Conservation (phyloP, 2,329 filamentous ascomycete genomes). For the Chaetomium olivaceum region DNA sequence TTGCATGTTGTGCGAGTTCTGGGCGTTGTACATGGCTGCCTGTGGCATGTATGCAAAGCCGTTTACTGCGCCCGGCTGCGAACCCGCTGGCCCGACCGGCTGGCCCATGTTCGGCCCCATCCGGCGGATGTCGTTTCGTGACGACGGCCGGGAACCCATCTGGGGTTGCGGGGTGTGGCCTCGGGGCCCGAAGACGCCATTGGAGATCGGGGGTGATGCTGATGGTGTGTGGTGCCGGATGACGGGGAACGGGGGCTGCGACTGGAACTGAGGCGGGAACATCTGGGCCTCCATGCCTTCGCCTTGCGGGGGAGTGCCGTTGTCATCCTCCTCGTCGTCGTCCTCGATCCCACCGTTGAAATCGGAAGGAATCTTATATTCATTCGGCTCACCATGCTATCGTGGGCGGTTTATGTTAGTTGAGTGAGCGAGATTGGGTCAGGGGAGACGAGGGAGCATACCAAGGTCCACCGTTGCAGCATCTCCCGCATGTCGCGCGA, state of each 20-base stretch:
- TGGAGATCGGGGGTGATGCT: slow-evolving; percentile 83
- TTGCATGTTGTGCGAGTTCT: slow-evolving; percentile 47
- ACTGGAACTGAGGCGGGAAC: slow-evolving; percentile 70
- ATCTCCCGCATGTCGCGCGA: slow-evolving; percentile 91
- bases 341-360: slow-evolving; percentile 88
- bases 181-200: slow-evolving; percentile 65
- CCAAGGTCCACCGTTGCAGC: slow-evolving; percentile 85
- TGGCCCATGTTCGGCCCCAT: slow-evolving; percentile 73
- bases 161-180: slow-evolving; percentile 81
- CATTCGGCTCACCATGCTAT: slow-evolving; percentile 88
- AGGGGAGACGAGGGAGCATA: slow-evolving; percentile 51
- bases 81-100: slow-evolving; percentile 59
- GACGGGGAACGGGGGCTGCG: slow-evolving; percentile 64
- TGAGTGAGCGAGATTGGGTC: neutral
- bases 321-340: slow-evolving; percentile 76
- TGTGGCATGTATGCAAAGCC: slow-evolving; percentile 85
- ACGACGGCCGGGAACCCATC: slow-evolving; percentile 73
- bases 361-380: slow-evolving; percentile 93
- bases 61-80: slow-evolving; percentile 58
- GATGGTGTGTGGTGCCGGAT: slow-evolving; percentile 81
- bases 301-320: slow-evolving; percentile 70
- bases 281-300: slow-evolving; percentile 61
- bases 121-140: slow-evolving; percentile 75
- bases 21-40: slow-evolving; percentile 79
- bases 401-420: slow-evolving; percentile 26